Base-by-base conservation (phyloP, 495 filamentous ascomycete species). In the Cenococcum geophilum region DNA sequence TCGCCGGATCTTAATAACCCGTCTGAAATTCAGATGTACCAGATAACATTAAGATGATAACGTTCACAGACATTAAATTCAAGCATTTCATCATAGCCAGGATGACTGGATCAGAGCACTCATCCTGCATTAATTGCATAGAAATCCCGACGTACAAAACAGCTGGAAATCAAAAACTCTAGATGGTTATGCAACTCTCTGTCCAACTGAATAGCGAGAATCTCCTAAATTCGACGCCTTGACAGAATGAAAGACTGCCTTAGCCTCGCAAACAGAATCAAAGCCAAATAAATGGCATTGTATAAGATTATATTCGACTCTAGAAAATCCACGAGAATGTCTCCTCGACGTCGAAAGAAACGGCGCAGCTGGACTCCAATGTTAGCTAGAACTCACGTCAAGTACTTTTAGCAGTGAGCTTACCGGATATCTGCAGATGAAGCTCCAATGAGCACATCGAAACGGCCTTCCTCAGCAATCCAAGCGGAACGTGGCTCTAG, bases 401-500 rank as follows among this genome's bases (percentile, higher is more conserved):
- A 34, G 25, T 1, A 14, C 4, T 12, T 0, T 3, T 22, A 32
- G 27, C 6, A 32, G 55, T 32, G 4, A 50, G 52, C 63, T 2
- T 66, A 80, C 64, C 68, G 74, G 49, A 79, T 77, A 68, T 79
- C 77, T 50, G 57, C 67, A 37, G 72, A 73, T 8, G 66, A 70
- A 36, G 82, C 76, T 10, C 82, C 84, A 59, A 71, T 65, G 47
- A 71, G 42, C 11, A 89, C 83, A 50, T 81, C 74, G 69, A 91
- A 96, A 16, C 62, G 70, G 0, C 89, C 90, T 74, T 88, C 83
- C 73, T 93, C 91, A 0, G 84, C 86, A 25, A 89, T 82, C 89
- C 90, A 96, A 34, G 79, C 80, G 34, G 61, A 58, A 16, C 57
- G 54, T 34, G 64, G 65, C 3, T 76, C 73, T 12, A 85, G 72